These are phyloP conservation scores for Ustilago nuda DNA, from an alignment of 1,284 basidiomycete species.

Conservation along the genomic window DNA sequence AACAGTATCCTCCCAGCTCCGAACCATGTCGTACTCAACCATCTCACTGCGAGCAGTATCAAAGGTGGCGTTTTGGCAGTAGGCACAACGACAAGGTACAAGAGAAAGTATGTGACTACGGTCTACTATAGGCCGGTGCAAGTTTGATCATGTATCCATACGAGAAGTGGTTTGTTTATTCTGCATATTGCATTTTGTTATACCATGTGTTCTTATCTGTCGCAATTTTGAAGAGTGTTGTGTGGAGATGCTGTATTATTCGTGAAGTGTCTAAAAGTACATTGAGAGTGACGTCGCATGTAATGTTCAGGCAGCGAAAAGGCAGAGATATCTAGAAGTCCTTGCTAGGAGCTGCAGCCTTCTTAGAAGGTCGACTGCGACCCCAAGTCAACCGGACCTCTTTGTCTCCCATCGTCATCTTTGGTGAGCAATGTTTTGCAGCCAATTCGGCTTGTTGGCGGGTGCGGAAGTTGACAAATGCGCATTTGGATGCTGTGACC, in stretches of 20 bases:
- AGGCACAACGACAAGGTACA: constrained; percentile 90
- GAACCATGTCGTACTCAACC: constrained; percentile 93
- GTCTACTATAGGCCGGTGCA: constrained; percentile 77
- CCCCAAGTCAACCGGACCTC: constrained; percentile 86
- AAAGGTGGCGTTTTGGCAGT: constrained; percentile 93
- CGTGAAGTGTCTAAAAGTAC: constrained; percentile 15
- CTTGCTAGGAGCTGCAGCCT: neutral
- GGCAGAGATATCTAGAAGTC: neutral
- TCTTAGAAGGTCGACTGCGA: constrained; percentile 59
- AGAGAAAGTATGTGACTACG: constrained; percentile 84
- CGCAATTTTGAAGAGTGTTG: neutral
- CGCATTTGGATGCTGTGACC: constrained; percentile 75
- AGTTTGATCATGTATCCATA: constrained; percentile 66
- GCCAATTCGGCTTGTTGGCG: constrained; percentile 84
- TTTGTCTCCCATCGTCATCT: constrained; percentile 84
- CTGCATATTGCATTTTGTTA: constrained; percentile 1
- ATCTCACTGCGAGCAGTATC: constrained; percentile 95
- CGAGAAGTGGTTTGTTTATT: neutral
- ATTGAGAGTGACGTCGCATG: neutral
- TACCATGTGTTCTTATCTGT: neutral
- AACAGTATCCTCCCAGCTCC: constrained; percentile 87
- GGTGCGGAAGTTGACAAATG: constrained; percentile 92
- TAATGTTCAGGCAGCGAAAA: neutral
- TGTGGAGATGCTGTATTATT: neutral
- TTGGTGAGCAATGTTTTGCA: constrained; percentile 85